Percentiles rank a stretch among this genome's conserved stretches.
phyloP scores from a whole-genome alignment of 164 flowering plant genomes.

The Stephania japonica region DNA sequence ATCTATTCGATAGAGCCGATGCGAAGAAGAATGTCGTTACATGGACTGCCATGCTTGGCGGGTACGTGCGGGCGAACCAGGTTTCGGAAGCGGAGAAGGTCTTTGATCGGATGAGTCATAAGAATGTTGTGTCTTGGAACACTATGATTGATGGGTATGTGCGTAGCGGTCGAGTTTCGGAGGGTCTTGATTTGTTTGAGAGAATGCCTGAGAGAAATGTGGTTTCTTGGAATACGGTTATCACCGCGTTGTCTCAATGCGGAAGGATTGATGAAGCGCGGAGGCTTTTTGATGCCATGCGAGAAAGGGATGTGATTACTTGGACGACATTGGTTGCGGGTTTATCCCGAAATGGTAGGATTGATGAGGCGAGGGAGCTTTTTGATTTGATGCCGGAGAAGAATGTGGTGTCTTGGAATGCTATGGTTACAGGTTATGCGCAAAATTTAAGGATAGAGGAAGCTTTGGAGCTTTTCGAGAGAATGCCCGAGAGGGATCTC shows the following conservation, averaged over 20 bases:
- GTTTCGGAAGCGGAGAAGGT: conserved; percentile 7
- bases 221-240: conserved; percentile 5
- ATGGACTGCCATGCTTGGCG: conserved; percentile 6
- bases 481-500: conserved; percentile 6
- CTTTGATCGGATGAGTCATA: background rate
- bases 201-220: conserved; percentile 8
- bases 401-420: conserved; percentile 4
- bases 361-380: conserved; percentile 3
- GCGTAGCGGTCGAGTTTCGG: background rate
- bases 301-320: conserved; percentile 8
- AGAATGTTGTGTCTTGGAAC: conserved; percentile 9
- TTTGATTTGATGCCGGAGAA: conserved; percentile 1
- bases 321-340: conserved; percentile 8
- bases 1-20: background rate
- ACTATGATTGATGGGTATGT: conserved; percentile 7
- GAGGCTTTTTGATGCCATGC: background rate
- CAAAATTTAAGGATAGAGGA: background rate
- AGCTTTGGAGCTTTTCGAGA: background rate
- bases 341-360: background rate
- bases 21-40: conserved; percentile 8
- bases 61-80: conserved; percentile 1
- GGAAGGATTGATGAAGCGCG: conserved; percentile 6
- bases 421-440: background rate
- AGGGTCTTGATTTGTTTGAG: conserved; percentile 1
- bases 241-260: conserved; percentile 1